These are phyloP conservation scores for Stropharia rugosoannulata DNA, from an alignment of 768 basidiomycete genomes.

Conservation along the genomic window DNA sequence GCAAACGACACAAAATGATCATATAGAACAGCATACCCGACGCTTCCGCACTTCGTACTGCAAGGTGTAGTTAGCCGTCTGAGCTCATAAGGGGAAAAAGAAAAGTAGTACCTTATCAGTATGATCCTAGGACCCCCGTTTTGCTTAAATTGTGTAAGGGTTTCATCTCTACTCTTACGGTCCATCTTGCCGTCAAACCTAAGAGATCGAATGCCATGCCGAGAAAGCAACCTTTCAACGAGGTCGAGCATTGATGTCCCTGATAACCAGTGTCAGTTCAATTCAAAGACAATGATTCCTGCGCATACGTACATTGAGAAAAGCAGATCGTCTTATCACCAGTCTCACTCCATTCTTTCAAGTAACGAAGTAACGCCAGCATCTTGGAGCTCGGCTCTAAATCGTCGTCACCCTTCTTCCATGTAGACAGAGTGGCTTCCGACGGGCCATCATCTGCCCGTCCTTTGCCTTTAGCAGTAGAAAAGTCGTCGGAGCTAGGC, in stretches of 20 bases:
- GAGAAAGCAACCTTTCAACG: constrained; percentile 56
- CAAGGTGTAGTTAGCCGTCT: background rate
- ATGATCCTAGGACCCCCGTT: constrained; percentile 60
- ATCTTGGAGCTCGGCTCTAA: constrained; percentile 72
- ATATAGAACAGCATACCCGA: constrained; percentile 37
- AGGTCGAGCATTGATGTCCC: constrained; percentile 77
- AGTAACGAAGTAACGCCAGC: constrained; percentile 49
- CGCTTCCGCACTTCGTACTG: constrained; percentile 68
- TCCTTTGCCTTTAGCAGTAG: constrained; percentile 25
- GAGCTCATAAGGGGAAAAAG: background rate
- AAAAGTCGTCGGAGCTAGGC: background rate
- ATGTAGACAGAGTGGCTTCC: constrained; percentile 47
- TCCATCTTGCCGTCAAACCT: constrained; percentile 75
- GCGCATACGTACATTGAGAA: constrained; percentile 56
- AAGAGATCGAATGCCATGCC: constrained; percentile 56
- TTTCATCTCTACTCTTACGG: constrained; percentile 45
- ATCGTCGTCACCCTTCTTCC: constrained; percentile 60
- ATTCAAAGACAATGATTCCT: background rate
- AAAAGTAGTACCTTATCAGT: constrained; percentile 51
- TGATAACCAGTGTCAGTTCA: constrained; percentile 21
- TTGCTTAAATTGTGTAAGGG: constrained; percentile 53
- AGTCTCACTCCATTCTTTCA: constrained; percentile 56
- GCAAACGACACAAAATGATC: background rate
- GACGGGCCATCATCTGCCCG: constrained; percentile 31
- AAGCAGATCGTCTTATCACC: constrained; percentile 74